These are phyloP conservation scores for Dendrothele bispora DNA, from an alignment of 768 basidiomycete genomes.

Conservation along the genomic window DNA sequence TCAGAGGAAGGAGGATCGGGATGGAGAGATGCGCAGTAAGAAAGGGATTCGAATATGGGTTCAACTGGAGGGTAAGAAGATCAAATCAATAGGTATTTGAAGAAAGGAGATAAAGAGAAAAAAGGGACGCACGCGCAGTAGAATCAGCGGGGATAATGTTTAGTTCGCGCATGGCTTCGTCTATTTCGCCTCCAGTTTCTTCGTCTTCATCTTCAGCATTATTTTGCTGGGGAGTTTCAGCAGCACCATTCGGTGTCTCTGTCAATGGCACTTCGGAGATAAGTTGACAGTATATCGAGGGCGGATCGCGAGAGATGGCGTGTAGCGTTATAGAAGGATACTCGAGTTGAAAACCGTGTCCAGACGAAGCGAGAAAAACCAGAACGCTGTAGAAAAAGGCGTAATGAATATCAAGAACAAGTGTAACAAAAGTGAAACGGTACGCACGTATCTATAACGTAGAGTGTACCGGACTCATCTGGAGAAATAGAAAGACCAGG, in stretches of 20 bases:
- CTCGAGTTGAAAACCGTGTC: conserved; percentile 77
- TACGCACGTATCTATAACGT: conserved; percentile 81
- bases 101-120: not conserved
- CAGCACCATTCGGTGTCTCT: not conserved
- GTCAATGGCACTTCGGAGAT: conserved; percentile 54
- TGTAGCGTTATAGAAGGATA: conserved; percentile 94
- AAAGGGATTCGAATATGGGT: conserved; percentile 83
- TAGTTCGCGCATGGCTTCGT: conserved; percentile 73
- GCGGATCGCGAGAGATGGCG: conserved; percentile 78
- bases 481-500: conserved; percentile 57
- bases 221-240: conserved; percentile 24
- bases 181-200: conserved; percentile 32
- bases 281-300: conserved; percentile 91
- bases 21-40: conserved; percentile 81
- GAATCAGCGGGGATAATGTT: conserved; percentile 65
- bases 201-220: conserved; percentile 38
- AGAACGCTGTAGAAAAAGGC: conserved; percentile 52
- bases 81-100: not conserved
- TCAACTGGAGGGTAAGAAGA: conserved; percentile 54
- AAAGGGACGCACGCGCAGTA: conserved; percentile 52
- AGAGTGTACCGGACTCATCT: conserved; percentile 64
- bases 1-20: conserved; percentile 55
- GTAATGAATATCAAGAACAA: conserved; percentile 4
- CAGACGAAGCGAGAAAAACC: conserved; percentile 70
- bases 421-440: conserved; percentile 1